Evolutionary conservation across 768 basidiomycete genomes (phyloP), one percentile per base, ranked within the genome.

Genomic region (Leccinum fibrillosum): DNA sequence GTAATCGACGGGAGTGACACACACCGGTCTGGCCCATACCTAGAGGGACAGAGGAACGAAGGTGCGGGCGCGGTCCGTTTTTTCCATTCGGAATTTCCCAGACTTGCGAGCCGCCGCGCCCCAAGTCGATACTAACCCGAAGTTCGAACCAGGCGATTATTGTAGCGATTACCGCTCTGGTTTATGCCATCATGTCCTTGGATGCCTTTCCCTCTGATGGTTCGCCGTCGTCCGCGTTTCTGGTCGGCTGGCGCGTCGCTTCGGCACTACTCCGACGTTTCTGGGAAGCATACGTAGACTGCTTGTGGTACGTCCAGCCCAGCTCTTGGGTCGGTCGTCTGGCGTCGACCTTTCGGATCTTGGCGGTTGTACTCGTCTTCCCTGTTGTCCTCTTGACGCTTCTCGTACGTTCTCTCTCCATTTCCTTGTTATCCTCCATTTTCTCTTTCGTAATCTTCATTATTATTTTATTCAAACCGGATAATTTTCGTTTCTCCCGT

Each of bases 311-410:
- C 64, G 90, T 89, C 64, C 69, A 81, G 49, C 76, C 82, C 3
- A 75, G 78, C 42, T 91, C 90, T 4, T 87, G 83, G 84, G 85
- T 92, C 50, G 81, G 79, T 42, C 81, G 79, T 59, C 76, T 81
- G 35, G 88, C 90, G 17, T 85, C 80, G 42, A 75, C 76, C 6
- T 87, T 80, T 64, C 86, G 89, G 55, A 69, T 90, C 49, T 77
- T 91, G 59, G 86, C 90, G 23, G 71, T 78, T 57, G 21, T 88
- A 35, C 64, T 76, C 56, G 66, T 80, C 57, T 54, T 76, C 17
- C 81, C 81, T 4, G 74, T 89, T 53, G 66, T 86, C 55, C 72
- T 86, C 52, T 74, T 92, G 45, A 87, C 86, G 4, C 76, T 90
- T 60, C 72, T 92, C 56, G 90, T 90, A 75, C 57, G 84, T 76